Evolutionary conservation across 176 grass and related monocot genomes (phyloP).

Genomic region (Bromus sterilis): DNA sequence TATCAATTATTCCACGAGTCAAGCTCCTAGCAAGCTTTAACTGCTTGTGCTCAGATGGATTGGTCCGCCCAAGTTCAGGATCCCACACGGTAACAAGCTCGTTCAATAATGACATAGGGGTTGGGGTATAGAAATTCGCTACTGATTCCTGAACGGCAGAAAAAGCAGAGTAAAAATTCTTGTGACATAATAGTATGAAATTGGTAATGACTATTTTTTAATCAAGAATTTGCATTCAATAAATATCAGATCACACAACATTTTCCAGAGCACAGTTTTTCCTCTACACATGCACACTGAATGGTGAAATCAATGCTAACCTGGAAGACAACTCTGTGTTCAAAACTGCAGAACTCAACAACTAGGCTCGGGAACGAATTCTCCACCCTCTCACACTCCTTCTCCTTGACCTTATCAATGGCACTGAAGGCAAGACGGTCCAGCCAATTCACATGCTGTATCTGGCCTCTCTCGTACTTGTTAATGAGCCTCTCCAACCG

Average conservation of each 20-base stretch:
- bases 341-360: conserved; percentile 83
- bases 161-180: too few relatives aligned
- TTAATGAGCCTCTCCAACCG: conserved; percentile 86
- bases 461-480: conserved; percentile 93
- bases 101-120: conserved; percentile 69
- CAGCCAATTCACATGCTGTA: conserved; percentile 88
- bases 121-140: conserved; percentile 65
- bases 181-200: too few relatives aligned
- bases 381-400: conserved; percentile 34
- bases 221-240: too few relatives aligned
- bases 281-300: background rate
- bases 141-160: conserved; percentile 76
- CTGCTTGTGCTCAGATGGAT: conserved; percentile 98
- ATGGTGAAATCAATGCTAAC: conserved; percentile 8
- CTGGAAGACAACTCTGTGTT: conserved; percentile 95
- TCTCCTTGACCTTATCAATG: conserved; percentile 78
- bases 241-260: background rate
- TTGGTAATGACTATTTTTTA: too few relatives aligned
- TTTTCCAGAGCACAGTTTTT: background rate
- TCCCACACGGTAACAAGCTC: conserved; percentile 94
- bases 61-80: conserved; percentile 85
- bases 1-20: conserved; percentile 94
- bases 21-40: conserved; percentile 91
- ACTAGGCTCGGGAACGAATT: conserved; percentile 73
- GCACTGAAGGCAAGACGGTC: conserved; percentile 85